phyloP scores from a whole-genome alignment of 2,329 filamentous ascomycete species.

The Nemania sp. region DNA sequence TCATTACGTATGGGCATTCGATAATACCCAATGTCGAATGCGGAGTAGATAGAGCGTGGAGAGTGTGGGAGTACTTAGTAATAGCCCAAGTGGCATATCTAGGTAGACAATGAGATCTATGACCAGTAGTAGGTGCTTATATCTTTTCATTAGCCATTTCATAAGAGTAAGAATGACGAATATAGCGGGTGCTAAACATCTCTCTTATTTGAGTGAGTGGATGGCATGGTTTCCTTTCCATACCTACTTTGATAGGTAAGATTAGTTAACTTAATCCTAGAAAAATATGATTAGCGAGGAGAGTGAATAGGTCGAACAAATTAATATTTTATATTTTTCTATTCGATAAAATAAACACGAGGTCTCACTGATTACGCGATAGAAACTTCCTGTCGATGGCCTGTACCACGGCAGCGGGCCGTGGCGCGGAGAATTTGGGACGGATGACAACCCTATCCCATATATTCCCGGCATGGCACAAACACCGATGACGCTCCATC shows the following conservation, averaged over 20 bases:
- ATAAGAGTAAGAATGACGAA: conserved; percentile 29
- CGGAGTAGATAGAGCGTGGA: too few relatives aligned
- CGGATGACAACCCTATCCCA: background rate
- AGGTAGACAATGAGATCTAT: too few relatives aligned
- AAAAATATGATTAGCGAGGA: background rate
- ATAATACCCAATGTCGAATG: too few relatives aligned
- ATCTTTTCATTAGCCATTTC: too few relatives aligned
- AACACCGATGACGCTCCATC: conserved; percentile 20
- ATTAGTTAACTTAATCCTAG: background rate
- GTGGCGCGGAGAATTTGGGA: conserved; percentile 9
- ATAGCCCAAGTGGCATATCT: too few relatives aligned
- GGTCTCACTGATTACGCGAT: background rate
- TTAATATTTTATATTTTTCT: too few relatives aligned
- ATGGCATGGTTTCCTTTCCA: too few relatives aligned
- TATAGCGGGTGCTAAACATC: background rate
- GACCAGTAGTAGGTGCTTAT: too few relatives aligned
- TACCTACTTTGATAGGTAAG: background rate
- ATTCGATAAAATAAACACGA: background rate
- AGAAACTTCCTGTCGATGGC: background rate
- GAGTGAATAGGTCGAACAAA: too few relatives aligned
- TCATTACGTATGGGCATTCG: too few relatives aligned
- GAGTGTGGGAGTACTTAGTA: too few relatives aligned
- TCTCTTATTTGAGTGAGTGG: too few relatives aligned
- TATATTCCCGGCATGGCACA: background rate
- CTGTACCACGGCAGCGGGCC: background rate